Evolutionary conservation across 2,329 filamentous ascomycete genomes (phyloP), one percentile per base, ranked within the genome.

Genomic region (Cyclaneusma minus): DNA sequence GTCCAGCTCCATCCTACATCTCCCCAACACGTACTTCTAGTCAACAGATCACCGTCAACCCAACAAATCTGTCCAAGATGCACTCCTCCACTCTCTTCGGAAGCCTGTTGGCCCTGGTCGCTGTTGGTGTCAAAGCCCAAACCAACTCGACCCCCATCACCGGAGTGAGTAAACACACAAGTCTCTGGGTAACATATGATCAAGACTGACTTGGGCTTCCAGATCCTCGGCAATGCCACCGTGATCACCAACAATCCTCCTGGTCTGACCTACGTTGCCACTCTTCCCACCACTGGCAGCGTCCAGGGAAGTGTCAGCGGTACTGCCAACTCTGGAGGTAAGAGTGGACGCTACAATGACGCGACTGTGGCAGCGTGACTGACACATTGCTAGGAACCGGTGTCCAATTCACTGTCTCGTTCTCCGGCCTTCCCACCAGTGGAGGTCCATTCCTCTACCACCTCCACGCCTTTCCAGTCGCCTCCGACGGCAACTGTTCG

Each of bases 401-500:
- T 22, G 61, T 75, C 27, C 47, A 55, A 28, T 66, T 69, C 45
- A 49, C 54, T 28, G 58, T 72, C 36, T 49, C 55, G 16, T 64
- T 77, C 41, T 59, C 55, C 29, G 70, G 71, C 40, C 52, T 78
- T 6, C 70, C 72, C 28, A 52, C 56, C 7, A 51, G 55, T 30
- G 59, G 60, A 22, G 67, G 68, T 2, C 67, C 69, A 8, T 75
- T 74, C 53, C 42, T 58, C 32, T 85, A 83, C 55, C 79, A 85
- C 47, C 56, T 87, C 37, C 80, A 87, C 50, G 64, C 62, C 27
- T 41, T 56, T 11, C 68, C 70, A 6, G 72, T 83, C 7, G 65
- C 71, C 4, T 48, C 46, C 13, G 53, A 70, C 35, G 79, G 78
- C 36, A 81, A 83, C 61, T 87, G 80, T 58, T 76, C 66, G 26